phyloP scores from a whole-genome alignment of 2,329 filamentous ascomycete genomes.

The Raffaelea albimanens region DNA sequence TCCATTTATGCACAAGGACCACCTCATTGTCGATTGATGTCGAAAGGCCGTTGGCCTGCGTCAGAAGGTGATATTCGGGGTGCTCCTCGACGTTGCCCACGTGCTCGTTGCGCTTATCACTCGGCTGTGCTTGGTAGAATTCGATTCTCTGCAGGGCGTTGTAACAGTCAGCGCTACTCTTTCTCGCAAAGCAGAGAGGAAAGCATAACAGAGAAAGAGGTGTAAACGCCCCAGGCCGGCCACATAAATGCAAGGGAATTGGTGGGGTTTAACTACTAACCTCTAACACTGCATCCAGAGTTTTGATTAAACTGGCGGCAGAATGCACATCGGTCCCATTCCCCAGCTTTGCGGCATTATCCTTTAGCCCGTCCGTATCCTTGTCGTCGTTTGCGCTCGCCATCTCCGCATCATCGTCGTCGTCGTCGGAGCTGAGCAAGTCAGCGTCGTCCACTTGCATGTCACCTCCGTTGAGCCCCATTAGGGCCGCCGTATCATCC shows the following conservation, averaged over 20 bases:
- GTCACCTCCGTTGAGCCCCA: constrained; percentile 26
- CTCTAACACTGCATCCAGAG: constrained; percentile 70
- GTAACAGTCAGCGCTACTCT: constrained; percentile 57
- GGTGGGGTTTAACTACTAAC: constrained; percentile 42
- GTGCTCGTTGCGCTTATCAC: constrained; percentile 50
- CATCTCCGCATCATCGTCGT: constrained; percentile 37
- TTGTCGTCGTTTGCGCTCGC: constrained; percentile 47
- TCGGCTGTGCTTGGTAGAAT: constrained; percentile 61
- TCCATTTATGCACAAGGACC: constrained; percentile 88
- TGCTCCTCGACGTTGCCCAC: constrained; percentile 85
- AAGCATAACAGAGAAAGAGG: constrained; percentile 30
- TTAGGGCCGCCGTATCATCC: constrained; percentile 29
- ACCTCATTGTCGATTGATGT: constrained; percentile 92
- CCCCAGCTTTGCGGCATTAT: constrained; percentile 75
- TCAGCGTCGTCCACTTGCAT: constrained; percentile 54
- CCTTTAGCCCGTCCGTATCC: constrained; percentile 51
- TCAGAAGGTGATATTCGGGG: constrained; percentile 81
- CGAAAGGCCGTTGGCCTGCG: constrained; percentile 79
- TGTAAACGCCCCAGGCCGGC: constrained; percentile 46
- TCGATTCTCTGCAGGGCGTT: constrained; percentile 63
- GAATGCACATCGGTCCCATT: constrained; percentile 68
- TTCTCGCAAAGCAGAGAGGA: constrained; percentile 23
- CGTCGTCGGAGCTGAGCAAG: constrained; percentile 49
- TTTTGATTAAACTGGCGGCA: constrained; percentile 73
- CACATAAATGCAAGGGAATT: not conserved